A percentile compares a stretch with the other conserved stretches of the same genome.
These are phyloP conservation scores for Arthromyces matolae DNA, from an alignment of 768 basidiomycete species.

Conservation along the genomic window DNA sequence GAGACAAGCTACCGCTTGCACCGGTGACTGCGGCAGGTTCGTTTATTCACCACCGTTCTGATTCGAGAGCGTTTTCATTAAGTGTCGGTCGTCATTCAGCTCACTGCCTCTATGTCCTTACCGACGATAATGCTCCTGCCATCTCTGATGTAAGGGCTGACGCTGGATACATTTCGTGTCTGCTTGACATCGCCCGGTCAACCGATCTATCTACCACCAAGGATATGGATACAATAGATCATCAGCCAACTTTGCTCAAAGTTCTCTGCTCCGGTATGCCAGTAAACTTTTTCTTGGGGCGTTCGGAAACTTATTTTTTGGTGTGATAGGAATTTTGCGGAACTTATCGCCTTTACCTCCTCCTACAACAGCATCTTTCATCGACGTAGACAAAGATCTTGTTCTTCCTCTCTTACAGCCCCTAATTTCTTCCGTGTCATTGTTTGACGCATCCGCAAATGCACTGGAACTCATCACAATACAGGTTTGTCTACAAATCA, in stretches of 20 bases:
- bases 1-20: conserved; percentile 61
- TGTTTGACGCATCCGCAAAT: conserved; percentile 44
- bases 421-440: conserved; percentile 55
- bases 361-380: conserved; percentile 53
- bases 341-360: conserved; percentile 76
- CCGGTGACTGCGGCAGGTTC: conserved; percentile 81
- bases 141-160: conserved; percentile 62
- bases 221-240: conserved; percentile 41
- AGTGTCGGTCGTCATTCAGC: conserved; percentile 51
- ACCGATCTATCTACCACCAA: conserved; percentile 32
- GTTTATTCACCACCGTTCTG: conserved; percentile 11
- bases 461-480: conserved; percentile 50
- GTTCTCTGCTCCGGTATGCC: conserved; percentile 67
- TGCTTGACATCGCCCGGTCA: conserved; percentile 57
- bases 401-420: conserved; percentile 69
- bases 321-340: conserved; percentile 60
- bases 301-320: background rate
- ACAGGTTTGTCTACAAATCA: conserved; percentile 36
- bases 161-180: conserved; percentile 57
- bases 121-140: conserved; percentile 83
- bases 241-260: conserved; percentile 48
- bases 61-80: conserved; percentile 1
- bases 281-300: background rate
- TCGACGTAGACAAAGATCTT: conserved; percentile 71
- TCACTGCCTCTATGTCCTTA: conserved; percentile 89